Base-by-base conservation (phyloP, 768 basidiomycete genomes). In the Naganishia friedmannii region DNA sequence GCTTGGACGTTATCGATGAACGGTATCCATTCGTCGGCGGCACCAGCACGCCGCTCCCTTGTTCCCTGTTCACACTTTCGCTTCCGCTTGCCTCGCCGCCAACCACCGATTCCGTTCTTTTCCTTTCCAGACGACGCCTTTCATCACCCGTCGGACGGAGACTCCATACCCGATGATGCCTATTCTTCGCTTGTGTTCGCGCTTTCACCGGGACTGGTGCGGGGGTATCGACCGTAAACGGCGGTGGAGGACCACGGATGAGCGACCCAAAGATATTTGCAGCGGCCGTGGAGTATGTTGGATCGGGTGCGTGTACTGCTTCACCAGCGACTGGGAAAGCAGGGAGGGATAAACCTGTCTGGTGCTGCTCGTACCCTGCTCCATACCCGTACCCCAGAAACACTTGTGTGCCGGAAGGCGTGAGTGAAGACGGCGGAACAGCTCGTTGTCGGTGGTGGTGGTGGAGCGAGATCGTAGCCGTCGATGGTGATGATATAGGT, bases 311-410 rank as follows among this genome's bases (percentile, higher is more conserved):
- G 34, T 37, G 34, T 37, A 12, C 34, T 12, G 34, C 34, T 37
- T n/a, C n/a, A 51, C 17, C 19, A 6, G 17, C 48, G 48, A 17
- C 17, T 5, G 17, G 19, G 17, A 51, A 17, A 4, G 48, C 4
- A 17, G 23, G 19, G 28, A 60, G 57, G 39, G 34, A 39, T 4
- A 60, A 19, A n/a, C 57, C 57, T 17, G 57, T 60, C 6, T 32
- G 34, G 23, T 60, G 57, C 57, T 60, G 57, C 15, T 60, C 37
- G 57, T 60, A 60, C 34, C 57, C 57, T n/a, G 37, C 21, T 13
- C 6, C 57, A 60, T n/a, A 60, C 21, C 56, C 15, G 37, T 23
- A n/a, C 42, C 57, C 57, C 12, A 10, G 15, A 32, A 37, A 29
- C 34, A 4, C 34, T 37, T 37, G 34, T 5, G 9, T 29, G n/a